These are phyloP conservation scores for Breynia disticha DNA, from an alignment of 441 rosid species.

Conservation along the genomic window DNA sequence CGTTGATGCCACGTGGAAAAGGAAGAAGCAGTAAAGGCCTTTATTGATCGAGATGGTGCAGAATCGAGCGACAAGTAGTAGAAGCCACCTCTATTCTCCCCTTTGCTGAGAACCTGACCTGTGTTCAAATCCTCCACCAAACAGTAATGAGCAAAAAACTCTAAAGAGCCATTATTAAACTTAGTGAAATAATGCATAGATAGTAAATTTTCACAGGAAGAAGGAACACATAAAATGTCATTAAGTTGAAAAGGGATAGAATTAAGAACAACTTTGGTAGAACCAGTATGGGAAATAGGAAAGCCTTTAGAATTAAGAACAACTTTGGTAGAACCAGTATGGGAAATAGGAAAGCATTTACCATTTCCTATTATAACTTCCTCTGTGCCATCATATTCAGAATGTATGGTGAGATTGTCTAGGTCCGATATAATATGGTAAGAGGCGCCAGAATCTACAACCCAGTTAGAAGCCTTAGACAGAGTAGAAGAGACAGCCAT, in stretches of 20 bases:
- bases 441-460: not conserved
- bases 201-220: not conserved
- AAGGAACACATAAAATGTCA: not conserved
- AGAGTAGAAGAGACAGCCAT: too few relatives aligned
- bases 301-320: not conserved
- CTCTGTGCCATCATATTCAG: not conserved
- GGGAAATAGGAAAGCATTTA: not conserved
- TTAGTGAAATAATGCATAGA: not conserved
- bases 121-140: not conserved
- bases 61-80: not conserved
- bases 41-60: not conserved
- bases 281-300: not conserved
- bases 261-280: not conserved
- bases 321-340: not conserved
- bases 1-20: not conserved
- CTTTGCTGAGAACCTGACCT: not conserved
- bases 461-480: not conserved
- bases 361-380: not conserved
- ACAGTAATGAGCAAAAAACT: not conserved
- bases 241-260: not conserved
- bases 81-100: not conserved
- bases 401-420: not conserved
- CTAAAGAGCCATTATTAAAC: not conserved
- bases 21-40: not conserved
- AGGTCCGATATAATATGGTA: not conserved